phyloP scores from a whole-genome alignment of 352 stramenopile genomes.

The Phytophthora rubi region DNA sequence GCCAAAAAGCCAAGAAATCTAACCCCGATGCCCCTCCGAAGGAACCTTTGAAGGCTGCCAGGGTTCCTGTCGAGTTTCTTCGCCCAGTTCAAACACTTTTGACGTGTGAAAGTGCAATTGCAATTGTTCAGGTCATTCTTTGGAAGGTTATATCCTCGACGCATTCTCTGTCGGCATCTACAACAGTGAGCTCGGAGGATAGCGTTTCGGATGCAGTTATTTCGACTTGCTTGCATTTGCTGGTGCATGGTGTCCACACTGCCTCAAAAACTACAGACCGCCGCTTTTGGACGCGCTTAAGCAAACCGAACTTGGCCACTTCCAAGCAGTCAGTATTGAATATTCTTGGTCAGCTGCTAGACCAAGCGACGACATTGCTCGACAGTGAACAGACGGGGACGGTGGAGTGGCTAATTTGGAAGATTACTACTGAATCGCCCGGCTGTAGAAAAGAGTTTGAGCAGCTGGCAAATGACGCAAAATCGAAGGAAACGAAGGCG shows the following conservation, averaged over 20 bases:
- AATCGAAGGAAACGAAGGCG: conserved; percentile 31
- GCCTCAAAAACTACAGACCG: conserved; percentile 36
- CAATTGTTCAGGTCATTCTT: conserved; percentile 69
- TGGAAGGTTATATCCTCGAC: conserved; percentile 57
- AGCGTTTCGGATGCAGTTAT: conserved; percentile 83
- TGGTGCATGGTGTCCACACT: conserved; percentile 81
- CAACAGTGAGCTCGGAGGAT: conserved; percentile 28
- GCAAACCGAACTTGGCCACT: conserved; percentile 36
- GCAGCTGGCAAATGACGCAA: conserved; percentile 42
- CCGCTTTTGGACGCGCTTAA: conserved; percentile 65
- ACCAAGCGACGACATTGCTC: conserved; percentile 50
- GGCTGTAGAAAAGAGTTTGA: conserved; percentile 48
- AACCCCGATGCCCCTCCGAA: conserved; percentile 30
- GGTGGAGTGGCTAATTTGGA: conserved; percentile 79
- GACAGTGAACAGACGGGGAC: conserved; percentile 81
- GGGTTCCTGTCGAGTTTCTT: conserved; percentile 57
- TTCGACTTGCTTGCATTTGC: conserved; percentile 80
- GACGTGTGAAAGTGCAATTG: conserved; percentile 70
- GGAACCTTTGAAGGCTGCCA: conserved; percentile 49
- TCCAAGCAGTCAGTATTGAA: conserved; percentile 56
- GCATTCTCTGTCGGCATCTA: conserved; percentile 15
- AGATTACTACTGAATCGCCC: conserved; percentile 54
- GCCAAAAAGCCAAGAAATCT: conserved; percentile 40
- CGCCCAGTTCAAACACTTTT: conserved; percentile 65
- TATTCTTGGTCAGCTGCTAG: conserved; percentile 60